Conservation (phyloP, 768 basidiomycete species). For the Russula vinacea region DNA sequence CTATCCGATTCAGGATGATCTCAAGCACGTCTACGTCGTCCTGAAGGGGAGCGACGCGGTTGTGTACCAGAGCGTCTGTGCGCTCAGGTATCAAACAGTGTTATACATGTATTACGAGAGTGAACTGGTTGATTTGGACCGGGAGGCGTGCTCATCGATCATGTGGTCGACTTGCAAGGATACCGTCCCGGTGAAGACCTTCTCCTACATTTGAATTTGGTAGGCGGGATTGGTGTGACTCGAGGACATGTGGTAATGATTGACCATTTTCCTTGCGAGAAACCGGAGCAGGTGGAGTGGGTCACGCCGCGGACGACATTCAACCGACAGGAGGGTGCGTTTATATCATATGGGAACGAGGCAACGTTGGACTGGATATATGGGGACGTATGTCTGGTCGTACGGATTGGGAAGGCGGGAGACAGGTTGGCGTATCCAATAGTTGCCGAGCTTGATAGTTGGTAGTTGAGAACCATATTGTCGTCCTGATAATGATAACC, state of each 20-base stretch:
- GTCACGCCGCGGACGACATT: background rate
- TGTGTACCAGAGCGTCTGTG: background rate
- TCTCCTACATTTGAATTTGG: too few species aligned
- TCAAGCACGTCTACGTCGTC: background rate
- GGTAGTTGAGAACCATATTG: too few species aligned
- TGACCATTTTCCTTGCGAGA: too few species aligned
- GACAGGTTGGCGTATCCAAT: conserved; percentile 11
- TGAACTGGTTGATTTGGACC: too few species aligned
- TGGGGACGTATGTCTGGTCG: conserved; percentile 16
- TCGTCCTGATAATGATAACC: too few species aligned
- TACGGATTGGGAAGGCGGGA: conserved; percentile 12
- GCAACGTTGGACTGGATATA: background rate
- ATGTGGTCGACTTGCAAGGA: too few species aligned
- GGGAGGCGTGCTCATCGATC: too few species aligned
- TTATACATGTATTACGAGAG: conserved; percentile 5
- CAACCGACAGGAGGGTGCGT: background rate
- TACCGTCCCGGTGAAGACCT: background rate
- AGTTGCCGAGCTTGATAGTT: background rate
- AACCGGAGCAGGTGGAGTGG: background rate
- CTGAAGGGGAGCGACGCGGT: conserved; percentile 21
- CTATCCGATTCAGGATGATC: conserved; percentile 36
- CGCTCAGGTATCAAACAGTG: conserved; percentile 9
- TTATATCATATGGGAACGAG: background rate
- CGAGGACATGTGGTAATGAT: too few species aligned
- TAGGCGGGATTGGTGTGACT: too few species aligned